Evolutionary conservation across 2,329 filamentous ascomycete genomes (phyloP), one percentile per base, ranked within the genome.

Genomic region (Hypoxylon sp.): DNA sequence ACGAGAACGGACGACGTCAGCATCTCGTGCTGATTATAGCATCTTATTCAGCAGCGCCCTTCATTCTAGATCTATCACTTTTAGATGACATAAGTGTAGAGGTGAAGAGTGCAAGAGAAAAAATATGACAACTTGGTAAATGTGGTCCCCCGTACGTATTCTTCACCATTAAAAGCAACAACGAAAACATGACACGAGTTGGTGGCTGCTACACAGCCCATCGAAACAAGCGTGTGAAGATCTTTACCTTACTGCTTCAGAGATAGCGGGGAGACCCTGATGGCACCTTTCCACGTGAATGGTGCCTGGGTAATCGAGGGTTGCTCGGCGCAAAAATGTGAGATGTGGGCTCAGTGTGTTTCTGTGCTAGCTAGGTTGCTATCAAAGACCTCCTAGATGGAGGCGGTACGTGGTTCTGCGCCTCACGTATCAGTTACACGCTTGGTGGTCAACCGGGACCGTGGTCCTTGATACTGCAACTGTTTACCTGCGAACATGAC

Each of bases 221-320:
- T 59, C 55, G n/a, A 21, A 27, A 27, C 58, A 55, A 53, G 60
- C 39, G 59, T 59, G n/a, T 54, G 67, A 59, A 61, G 59, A 65
- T 68, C 61, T 21, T 32, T 68, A 51, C 62, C 54, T 15, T 15
- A 39, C 53, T 61, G 17, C n/a, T 63, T 44, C 21, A 21, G 27
- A 39, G 42, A 57, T 51, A 62, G 59, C 62, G 62, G 48, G 55
- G 62, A 65, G 62, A 69, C 67, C 67, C 61, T 67, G 69, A 71
- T 67, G 69, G 61, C 57, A 67, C 60, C 54, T 54, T 64, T 65
- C 67, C 69, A 69, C 69, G 63, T 69, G 66, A 71, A 60, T 47
- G 52, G 44, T 60, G 56, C 50, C 52, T 68, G 47, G 52, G 60
- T 68, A 59, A 54, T 46, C 65, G 51, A 59, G 31, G 46, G 47